Percentiles rank a stretch among this genome's conserved stretches.
Evolutionary conservation across 176 grass and related monocot genomes (phyloP).

Genomic region (Tuctoria greenei): DNA sequence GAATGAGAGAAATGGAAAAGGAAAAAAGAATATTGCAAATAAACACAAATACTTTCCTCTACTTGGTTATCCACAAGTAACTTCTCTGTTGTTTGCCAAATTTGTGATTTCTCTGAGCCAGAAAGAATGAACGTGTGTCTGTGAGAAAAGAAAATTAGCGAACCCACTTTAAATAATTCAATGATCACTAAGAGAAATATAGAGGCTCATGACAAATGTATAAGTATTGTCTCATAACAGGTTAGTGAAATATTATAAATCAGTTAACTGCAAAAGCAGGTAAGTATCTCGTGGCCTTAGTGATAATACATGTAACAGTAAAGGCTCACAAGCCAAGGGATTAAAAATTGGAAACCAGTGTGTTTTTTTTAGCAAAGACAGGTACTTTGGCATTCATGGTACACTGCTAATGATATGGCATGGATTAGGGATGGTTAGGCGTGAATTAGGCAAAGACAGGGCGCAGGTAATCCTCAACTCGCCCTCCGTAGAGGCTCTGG

Average conservation of each 20-base stretch:
- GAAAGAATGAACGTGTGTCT: constrained; percentile 94
- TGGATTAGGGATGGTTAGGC: too few relatives aligned
- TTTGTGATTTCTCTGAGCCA: constrained; percentile 68
- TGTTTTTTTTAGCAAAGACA: constrained; percentile 4
- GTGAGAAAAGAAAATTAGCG: constrained; percentile 32
- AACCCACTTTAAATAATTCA: constrained; percentile 21
- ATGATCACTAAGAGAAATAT: not conserved
- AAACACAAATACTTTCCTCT: constrained; percentile 70
- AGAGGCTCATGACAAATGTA: too few relatives aligned
- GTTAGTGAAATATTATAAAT: not conserved
- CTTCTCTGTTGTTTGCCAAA: constrained; percentile 82
- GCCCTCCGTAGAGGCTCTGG: too few relatives aligned
- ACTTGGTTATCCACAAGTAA: constrained; percentile 98
- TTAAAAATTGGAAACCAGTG: not conserved
- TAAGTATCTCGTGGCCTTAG: constrained; percentile 10
- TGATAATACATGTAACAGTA: constrained; percentile 11
- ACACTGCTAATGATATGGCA: constrained; percentile 8
- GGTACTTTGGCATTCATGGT: not conserved
- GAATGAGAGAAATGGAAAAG: not conserved
- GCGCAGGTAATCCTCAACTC: too few relatives aligned
- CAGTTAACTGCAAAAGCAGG: not conserved
- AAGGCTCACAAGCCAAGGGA: not conserved
- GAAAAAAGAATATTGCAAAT: constrained; percentile 27
- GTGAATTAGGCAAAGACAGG: too few relatives aligned
- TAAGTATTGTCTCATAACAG: too few relatives aligned